Percentiles rank a stretch among this genome's conserved stretches.
These are phyloP conservation scores for Epichloe aotearoae DNA, from an alignment of 2,329 filamentous ascomycete species.

Conservation along the genomic window DNA sequence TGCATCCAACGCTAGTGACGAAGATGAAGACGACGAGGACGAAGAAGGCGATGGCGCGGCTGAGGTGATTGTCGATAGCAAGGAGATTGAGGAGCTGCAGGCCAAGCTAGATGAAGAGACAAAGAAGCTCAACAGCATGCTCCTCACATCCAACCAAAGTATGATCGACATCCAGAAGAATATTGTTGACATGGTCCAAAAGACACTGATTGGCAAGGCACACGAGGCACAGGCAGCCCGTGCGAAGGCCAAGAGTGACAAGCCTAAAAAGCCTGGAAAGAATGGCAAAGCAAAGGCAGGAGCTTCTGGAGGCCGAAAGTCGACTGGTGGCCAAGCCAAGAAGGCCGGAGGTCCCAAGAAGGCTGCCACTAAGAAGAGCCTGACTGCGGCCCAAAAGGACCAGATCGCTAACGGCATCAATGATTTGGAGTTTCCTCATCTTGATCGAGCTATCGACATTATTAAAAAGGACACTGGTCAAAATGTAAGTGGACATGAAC, in stretches of 20 bases:
- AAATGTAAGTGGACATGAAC: conserved; percentile 41
- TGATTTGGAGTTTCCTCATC: conserved; percentile 63
- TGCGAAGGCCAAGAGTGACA: conserved; percentile 39
- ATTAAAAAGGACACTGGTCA: conserved; percentile 76
- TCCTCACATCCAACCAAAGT: conserved; percentile 36
- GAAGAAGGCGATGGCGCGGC: conserved; percentile 33
- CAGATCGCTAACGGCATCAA: conserved; percentile 79
- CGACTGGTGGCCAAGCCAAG: conserved; percentile 21
- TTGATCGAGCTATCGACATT: conserved; percentile 71
- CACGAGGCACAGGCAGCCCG: conserved; percentile 41
- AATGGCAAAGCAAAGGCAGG: conserved; percentile 39
- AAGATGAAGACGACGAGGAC: conserved; percentile 59
- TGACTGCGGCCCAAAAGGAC: conserved; percentile 75
- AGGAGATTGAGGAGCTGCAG: conserved; percentile 37
- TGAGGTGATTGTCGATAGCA: conserved; percentile 27
- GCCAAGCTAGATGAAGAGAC: conserved; percentile 42
- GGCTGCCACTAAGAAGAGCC: conserved; percentile 31
- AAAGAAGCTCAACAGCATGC: conserved; percentile 40
- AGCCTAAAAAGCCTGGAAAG: conserved; percentile 45
- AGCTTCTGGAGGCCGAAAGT: conserved; percentile 29
- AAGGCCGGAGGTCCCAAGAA: conserved; percentile 31
- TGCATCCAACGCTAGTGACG: conserved; percentile 54
- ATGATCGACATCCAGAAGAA: conserved; percentile 44
- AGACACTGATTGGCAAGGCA: conserved; percentile 62
- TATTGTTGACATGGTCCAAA: conserved; percentile 52